These are phyloP conservation scores for Elongisporangium undulatum DNA, from an alignment of 352 stramenopile genomes.

Conservation along the genomic window DNA sequence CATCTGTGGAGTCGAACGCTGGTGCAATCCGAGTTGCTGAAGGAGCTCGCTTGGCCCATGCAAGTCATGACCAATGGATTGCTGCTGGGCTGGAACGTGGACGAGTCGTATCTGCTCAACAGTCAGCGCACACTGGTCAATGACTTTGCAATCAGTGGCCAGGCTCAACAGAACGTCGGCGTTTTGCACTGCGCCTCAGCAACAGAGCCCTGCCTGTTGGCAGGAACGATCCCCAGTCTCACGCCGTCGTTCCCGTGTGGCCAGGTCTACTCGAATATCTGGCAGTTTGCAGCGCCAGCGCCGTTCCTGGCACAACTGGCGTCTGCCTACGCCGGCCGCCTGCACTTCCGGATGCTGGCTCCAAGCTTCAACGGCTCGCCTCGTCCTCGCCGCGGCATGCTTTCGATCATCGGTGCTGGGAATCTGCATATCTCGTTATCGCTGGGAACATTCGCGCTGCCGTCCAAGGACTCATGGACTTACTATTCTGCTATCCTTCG, in stretches of 20 bases:
- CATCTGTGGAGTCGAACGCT: constrained; percentile 54
- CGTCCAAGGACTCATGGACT: constrained; percentile 35
- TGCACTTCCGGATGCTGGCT: constrained; percentile 68
- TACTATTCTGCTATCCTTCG: constrained; percentile 60
- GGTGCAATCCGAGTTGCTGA: constrained; percentile 37
- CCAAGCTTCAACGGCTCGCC: constrained; percentile 64
- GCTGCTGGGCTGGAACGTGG: constrained; percentile 66
- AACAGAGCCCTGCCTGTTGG: constrained; percentile 18
- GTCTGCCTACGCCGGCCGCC: constrained; percentile 45
- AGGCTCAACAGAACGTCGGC: constrained; percentile 36
- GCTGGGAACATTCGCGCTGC: constrained; percentile 49
- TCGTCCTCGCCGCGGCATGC: constrained; percentile 41
- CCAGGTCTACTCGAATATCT: constrained; percentile 62
- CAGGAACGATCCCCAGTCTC: constrained; percentile 33
- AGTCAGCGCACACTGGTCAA: constrained; percentile 20
- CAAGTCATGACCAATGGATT: constrained; percentile 47
- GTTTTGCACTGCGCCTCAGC: constrained; percentile 21
- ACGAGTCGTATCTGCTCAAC: constrained; percentile 18
- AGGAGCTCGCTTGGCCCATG: constrained; percentile 52
- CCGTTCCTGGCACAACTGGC: constrained; percentile 26
- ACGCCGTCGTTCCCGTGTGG: constrained; percentile 50
- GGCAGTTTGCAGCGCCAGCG: constrained; percentile 48
- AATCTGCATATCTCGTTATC: constrained; percentile 37
- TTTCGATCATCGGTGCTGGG: constrained; percentile 35
- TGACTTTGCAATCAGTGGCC: constrained; percentile 44